These are phyloP conservation scores for Cucumis cinereus DNA, from an alignment of 306 rosid genomes.

Conservation along the genomic window DNA sequence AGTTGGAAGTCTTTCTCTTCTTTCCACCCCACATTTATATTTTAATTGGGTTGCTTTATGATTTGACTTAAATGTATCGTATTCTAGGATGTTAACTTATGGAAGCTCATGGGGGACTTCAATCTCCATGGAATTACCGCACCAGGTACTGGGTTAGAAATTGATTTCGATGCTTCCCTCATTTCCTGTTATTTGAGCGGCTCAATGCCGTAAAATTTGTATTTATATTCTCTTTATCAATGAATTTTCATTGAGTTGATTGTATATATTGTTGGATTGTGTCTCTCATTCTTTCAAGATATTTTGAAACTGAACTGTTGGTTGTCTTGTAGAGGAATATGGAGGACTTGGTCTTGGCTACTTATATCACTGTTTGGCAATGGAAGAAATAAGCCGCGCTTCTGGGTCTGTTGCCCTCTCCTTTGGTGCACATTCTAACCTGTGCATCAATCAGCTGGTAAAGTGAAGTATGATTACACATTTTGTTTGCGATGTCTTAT, in stretches of 20 bases:
- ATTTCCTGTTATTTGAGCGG: background rate
- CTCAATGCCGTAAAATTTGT: background rate
- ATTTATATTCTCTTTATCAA: background rate
- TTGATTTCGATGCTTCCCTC: background rate
- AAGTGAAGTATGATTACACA: background rate
- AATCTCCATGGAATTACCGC: slow-evolving; percentile 90
- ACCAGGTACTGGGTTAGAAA: slow-evolving; percentile 44
- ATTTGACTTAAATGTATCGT: slow-evolving; percentile 10
- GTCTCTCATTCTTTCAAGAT: background rate
- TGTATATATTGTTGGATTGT: background rate
- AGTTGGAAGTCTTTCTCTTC: background rate
- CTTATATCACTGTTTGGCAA: slow-evolving; percentile 82
- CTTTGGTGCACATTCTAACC: slow-evolving; percentile 91
- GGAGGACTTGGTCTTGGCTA: slow-evolving; percentile 98
- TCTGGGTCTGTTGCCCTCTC: slow-evolving; percentile 95
- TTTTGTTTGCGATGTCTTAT: background rate
- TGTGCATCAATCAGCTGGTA: slow-evolving; percentile 95
- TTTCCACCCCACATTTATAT: too few relatives aligned
- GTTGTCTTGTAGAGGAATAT: slow-evolving; percentile 63
- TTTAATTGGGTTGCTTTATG: background rate
- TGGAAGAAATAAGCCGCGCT: slow-evolving; percentile 98
- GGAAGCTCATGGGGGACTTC: slow-evolving; percentile 92
- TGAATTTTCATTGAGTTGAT: background rate
- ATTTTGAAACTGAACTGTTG: background rate
- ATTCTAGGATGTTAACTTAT: slow-evolving; percentile 73